Conservation (phyloP, 371 early-diverging fungal genomes). For the Dichotomocladium elegans region DNA sequence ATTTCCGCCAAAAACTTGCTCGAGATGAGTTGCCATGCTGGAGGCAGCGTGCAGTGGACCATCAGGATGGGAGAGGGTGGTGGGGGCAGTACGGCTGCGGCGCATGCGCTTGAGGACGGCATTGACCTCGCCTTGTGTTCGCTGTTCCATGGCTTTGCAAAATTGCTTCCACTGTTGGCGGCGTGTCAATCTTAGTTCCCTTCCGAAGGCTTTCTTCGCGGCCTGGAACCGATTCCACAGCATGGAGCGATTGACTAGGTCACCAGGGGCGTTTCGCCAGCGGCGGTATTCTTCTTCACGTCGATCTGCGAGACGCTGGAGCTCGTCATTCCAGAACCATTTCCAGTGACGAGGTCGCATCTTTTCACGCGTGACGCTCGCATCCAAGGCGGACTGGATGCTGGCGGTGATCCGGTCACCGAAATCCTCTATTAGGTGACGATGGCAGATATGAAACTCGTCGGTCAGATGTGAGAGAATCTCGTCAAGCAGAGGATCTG, state of each 20-base stretch:
- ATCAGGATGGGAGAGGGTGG: conserved; percentile 5
- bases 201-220: too few relatives aligned
- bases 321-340: conserved; percentile 10
- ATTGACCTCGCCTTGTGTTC: background rate
- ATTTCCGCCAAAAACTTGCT: background rate
- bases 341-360: background rate
- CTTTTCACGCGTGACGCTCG: background rate
- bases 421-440: background rate
- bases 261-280: background rate
- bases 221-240: too few relatives aligned
- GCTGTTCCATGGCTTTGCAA: conserved; percentile 1
- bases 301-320: conserved; percentile 1
- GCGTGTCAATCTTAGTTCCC: background rate
- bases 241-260: too few relatives aligned
- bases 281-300: background rate
- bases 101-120: conserved; percentile 1
- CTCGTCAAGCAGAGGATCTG: background rate
- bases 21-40: conserved; percentile 7
- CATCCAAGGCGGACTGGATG: conserved; percentile 7
- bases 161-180: conserved; percentile 5
- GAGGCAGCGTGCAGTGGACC: conserved; percentile 7
- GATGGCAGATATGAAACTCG: background rate
- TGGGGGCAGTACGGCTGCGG: background rate
- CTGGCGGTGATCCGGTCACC: background rate
- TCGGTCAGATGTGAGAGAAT: background rate